Evolutionary conservation across 768 basidiomycete species (phyloP).

Genomic region (Trametes sanguinea): DNA sequence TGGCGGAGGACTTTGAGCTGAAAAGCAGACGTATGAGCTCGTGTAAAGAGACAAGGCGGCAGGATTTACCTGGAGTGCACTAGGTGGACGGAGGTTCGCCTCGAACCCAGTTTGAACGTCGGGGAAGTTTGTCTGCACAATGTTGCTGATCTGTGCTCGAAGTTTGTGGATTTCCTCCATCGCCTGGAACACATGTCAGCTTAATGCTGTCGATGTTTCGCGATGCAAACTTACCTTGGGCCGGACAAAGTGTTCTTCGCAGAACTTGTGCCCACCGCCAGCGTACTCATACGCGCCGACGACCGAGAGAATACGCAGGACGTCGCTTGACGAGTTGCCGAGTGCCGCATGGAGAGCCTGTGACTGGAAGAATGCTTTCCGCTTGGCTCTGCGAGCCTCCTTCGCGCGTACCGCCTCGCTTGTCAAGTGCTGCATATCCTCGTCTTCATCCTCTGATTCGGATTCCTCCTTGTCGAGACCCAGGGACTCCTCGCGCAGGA

Average conservation of each 20-base stretch:
- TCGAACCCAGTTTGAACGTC: conserved; percentile 59
- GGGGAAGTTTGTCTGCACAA: conserved; percentile 80
- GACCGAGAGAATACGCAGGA: conserved; percentile 88
- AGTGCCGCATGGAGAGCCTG: conserved; percentile 79
- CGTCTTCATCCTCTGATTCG: conserved; percentile 40
- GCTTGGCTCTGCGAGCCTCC: conserved; percentile 57
- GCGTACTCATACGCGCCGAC: conserved; percentile 96
- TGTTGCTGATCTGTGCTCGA: conserved; percentile 82
- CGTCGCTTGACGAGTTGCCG: conserved; percentile 80
- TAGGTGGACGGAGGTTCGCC: conserved; percentile 74
- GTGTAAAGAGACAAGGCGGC: conserved; percentile 9
- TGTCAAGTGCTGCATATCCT: conserved; percentile 44
- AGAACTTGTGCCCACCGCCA: conserved; percentile 79
- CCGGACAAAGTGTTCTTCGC: conserved; percentile 85
- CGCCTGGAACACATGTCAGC: conserved; percentile 51
- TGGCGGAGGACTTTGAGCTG: conserved; percentile 91
- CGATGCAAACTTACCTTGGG: conserved; percentile 60
- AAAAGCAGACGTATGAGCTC: neutral
- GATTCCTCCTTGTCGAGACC: conserved; percentile 42
- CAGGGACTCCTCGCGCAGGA: conserved; percentile 79
- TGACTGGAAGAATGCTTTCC: conserved; percentile 80
- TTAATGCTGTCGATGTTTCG: neutral
- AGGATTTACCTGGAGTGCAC: conserved; percentile 62
- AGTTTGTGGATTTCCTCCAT: conserved; percentile 99
- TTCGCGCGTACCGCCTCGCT: conserved; percentile 51